Percentiles rank a stretch among this genome's conserved stretches.
Evolutionary conservation across 2,329 filamentous ascomycete genomes (phyloP).

Genomic region (Sporothrix dimorphospora): DNA sequence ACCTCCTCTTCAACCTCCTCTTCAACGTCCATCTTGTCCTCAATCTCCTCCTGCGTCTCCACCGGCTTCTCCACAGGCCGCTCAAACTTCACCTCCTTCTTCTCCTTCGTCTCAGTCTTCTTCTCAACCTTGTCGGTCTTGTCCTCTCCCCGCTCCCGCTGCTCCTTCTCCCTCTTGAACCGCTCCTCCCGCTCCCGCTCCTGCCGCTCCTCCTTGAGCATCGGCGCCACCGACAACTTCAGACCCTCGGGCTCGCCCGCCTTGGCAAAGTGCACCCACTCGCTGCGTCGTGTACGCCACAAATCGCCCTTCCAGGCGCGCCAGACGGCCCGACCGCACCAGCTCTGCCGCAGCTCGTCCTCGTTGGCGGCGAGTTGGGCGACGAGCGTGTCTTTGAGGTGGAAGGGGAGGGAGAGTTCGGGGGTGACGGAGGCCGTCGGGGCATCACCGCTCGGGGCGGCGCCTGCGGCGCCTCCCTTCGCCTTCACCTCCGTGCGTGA

Average conservation of each 20-base stretch:
- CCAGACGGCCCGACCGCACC: conserved; percentile 61
- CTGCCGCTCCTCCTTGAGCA: conserved; percentile 29
- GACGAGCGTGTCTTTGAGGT: conserved; percentile 62
- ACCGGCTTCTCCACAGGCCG: not conserved
- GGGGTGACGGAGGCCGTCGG: conserved; percentile 44
- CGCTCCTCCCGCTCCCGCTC: conserved; percentile 12
- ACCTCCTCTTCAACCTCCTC: not conserved
- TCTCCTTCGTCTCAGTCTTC: not conserved
- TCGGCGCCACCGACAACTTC: conserved; percentile 43
- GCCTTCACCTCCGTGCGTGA: conserved; percentile 43
- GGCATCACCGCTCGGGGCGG: no score
- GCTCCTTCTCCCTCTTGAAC: not conserved
- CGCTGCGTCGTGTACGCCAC: conserved; percentile 56
- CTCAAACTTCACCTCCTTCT: conserved; percentile 4
- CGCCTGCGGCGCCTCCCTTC: no score
- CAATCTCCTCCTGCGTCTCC: conserved; percentile 9
- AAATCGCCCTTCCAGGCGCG: conserved; percentile 60
- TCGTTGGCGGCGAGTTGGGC: conserved; percentile 52
- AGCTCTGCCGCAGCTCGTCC: conserved; percentile 54
- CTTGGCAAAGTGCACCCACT: conserved; percentile 63
- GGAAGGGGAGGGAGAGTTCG: conserved; percentile 51
- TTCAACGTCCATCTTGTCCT: conserved; percentile 17
- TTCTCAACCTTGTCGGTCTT: not conserved
- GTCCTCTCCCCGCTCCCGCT: not conserved
- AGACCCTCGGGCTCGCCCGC: conserved; percentile 49